These are phyloP conservation scores for Rhizopus delemar DNA, from an alignment of 371 early-diverging fungal species.

Conservation along the genomic window DNA sequence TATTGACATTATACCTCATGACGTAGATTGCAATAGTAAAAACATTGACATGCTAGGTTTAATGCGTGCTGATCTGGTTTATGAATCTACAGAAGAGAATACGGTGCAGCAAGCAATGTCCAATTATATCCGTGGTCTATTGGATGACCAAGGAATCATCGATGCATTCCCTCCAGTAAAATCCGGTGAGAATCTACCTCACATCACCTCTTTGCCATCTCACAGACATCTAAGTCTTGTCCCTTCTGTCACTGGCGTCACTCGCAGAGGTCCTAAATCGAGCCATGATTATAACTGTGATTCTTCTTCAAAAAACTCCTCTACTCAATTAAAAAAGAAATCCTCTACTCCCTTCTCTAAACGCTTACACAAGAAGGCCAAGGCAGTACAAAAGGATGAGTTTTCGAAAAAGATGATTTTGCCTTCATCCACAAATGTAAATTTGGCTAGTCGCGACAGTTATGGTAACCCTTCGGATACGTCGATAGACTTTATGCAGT, in stretches of 20 bases:
- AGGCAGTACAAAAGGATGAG: not conserved
- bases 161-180: constrained; percentile 48
- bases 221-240: constrained; percentile 49
- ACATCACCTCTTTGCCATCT: constrained; percentile 29
- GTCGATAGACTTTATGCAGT: too few relatives aligned
- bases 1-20: constrained; percentile 47
- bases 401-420: not conserved
- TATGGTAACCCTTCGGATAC: not conserved
- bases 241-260: constrained; percentile 26
- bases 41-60: constrained; percentile 43
- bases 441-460: too few relatives aligned
- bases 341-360: not conserved
- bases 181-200: constrained; percentile 28
- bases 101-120: constrained; percentile 28
- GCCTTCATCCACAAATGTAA: not conserved
- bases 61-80: constrained; percentile 48
- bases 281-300: not conserved
- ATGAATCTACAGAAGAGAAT: constrained; percentile 23
- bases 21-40: constrained; percentile 49
- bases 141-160: constrained; percentile 44
- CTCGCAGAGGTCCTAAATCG: constrained; percentile 21
- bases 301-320: constrained; percentile 2
- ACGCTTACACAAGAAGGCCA: not conserved
- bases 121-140: constrained; percentile 26
- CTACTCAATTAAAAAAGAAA: not conserved